Percentiles rank a stretch among this genome's conserved stretches.
Evolutionary conservation across 2,329 filamentous ascomycete species (phyloP).

Genomic region (Waltergamsia citrina): DNA sequence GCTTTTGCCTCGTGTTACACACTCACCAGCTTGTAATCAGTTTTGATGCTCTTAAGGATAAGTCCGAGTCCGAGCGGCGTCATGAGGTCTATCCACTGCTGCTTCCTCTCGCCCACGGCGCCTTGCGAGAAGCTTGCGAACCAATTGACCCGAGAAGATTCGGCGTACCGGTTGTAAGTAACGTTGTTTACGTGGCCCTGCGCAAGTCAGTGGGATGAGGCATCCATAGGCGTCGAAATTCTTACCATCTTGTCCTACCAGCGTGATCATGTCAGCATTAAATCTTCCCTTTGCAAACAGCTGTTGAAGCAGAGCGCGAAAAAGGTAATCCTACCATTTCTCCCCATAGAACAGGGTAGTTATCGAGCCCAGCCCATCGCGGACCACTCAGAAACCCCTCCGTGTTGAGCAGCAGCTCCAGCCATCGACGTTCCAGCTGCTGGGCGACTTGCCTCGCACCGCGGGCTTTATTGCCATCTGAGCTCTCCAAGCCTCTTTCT

Average conservation of each 20-base stretch:
- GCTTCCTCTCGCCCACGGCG: slow-evolving; percentile 49
- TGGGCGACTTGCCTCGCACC: slow-evolving; percentile 3
- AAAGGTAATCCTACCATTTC: slow-evolving; percentile 62
- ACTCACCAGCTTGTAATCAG: slow-evolving; percentile 81
- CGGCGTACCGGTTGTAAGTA: slow-evolving; percentile 73
- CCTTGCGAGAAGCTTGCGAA: slow-evolving; percentile 56
- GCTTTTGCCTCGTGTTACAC: neutral
- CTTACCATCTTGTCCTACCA: too few relatives aligned
- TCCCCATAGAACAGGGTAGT: slow-evolving; percentile 68
- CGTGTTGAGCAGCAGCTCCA: slow-evolving; percentile 60
- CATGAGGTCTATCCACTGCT: slow-evolving; percentile 61
- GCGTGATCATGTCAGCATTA: too few relatives aligned
- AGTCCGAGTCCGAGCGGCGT: slow-evolving; percentile 58
- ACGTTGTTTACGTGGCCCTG: slow-evolving; percentile 73
- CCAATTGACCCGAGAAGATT: slow-evolving; percentile 75
- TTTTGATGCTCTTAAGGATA: slow-evolving; percentile 70
- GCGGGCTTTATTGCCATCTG: neutral
- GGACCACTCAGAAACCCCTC: slow-evolving; percentile 62
- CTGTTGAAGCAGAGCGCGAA: neutral
- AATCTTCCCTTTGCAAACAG: too few relatives aligned
- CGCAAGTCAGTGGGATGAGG: neutral
- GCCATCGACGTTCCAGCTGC: slow-evolving; percentile 45
- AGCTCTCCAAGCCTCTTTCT: neutral
- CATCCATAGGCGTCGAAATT: too few relatives aligned
- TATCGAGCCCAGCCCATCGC: slow-evolving; percentile 50